Percentiles rank a stretch among this genome's conserved stretches.
phyloP scores from a whole-genome alignment of 2,329 filamentous ascomycete species.

The Aspergillus ruber region DNA sequence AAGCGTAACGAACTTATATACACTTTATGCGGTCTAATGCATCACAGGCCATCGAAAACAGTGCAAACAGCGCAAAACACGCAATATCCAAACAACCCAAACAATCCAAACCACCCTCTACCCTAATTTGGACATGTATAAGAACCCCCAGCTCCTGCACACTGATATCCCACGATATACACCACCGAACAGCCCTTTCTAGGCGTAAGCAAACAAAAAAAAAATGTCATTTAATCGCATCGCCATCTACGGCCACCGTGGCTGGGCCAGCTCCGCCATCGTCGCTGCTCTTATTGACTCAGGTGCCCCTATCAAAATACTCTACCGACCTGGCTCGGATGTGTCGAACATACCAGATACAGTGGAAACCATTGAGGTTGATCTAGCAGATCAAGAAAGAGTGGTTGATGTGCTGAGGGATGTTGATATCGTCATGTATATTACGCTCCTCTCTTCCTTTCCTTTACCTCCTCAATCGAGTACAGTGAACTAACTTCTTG shows the following conservation, averaged over 20 bases:
- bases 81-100: too few species aligned
- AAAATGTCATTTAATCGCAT: slow-evolving; percentile 16
- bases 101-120: too few species aligned
- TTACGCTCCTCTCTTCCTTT: not conserved
- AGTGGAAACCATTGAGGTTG: slow-evolving; percentile 8
- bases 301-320: slow-evolving; percentile 9
- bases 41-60: too few species aligned
- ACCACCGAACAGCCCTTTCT: too few species aligned
- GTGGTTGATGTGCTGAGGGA: slow-evolving; percentile 6
- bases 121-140: too few species aligned
- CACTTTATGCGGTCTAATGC: too few species aligned
- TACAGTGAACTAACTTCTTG: not conserved
- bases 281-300: slow-evolving; percentile 8
- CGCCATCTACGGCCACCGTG: slow-evolving; percentile 14
- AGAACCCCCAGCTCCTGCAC: too few species aligned
- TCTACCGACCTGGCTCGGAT: slow-evolving; percentile 12
- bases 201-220: too few species aligned
- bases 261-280: slow-evolving; percentile 11
- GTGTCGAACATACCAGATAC: slow-evolving; percentile 2
- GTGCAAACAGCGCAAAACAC: too few species aligned
- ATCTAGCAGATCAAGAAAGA: slow-evolving; percentile 8
- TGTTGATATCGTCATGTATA: slow-evolving; percentile 15
- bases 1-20: too few species aligned
- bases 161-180: too few species aligned
- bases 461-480: too few species aligned